These are phyloP conservation scores for Evansstolkia leycettana DNA, from an alignment of 495 filamentous ascomycete genomes.

Conservation along the genomic window DNA sequence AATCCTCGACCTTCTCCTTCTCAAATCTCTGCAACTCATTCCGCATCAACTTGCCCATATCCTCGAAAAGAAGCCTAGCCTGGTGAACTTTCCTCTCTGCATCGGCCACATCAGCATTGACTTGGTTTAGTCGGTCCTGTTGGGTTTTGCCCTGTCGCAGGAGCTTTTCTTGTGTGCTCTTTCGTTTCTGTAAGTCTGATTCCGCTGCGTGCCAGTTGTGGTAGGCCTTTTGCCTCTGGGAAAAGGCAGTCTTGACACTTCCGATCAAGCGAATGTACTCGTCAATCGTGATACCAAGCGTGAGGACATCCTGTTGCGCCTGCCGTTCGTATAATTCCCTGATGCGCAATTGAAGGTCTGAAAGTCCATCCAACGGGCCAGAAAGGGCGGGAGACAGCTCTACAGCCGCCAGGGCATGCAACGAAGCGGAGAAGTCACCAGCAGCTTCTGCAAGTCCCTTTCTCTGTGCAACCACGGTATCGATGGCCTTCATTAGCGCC, in stretches of 20 bases:
- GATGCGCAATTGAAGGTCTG: constrained; percentile 85
- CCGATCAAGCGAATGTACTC: constrained; percentile 96
- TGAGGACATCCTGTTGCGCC: constrained; percentile 92
- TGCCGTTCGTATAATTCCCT: constrained; percentile 92
- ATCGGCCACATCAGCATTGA: constrained; percentile 82
- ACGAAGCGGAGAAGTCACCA: constrained; percentile 78
- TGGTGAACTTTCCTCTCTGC: constrained; percentile 91
- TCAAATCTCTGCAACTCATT: constrained; percentile 88
- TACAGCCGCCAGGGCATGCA: constrained; percentile 81
- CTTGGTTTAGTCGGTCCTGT: constrained; percentile 86
- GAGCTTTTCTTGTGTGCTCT: constrained; percentile 77
- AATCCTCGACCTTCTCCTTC: constrained; percentile 96
- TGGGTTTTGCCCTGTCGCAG: constrained; percentile 87
- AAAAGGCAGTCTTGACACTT: constrained; percentile 82
- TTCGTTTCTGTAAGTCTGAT: constrained; percentile 76
- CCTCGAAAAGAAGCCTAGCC: constrained; percentile 80
- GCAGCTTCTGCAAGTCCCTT: constrained; percentile 88
- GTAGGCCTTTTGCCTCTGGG: constrained; percentile 87
- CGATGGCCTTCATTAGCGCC: constrained; percentile 83
- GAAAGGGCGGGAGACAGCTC: constrained; percentile 85
- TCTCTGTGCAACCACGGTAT: constrained; percentile 79
- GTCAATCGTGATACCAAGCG: constrained; percentile 91
- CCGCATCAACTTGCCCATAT: constrained; percentile 92
- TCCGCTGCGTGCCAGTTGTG: constrained; percentile 87
- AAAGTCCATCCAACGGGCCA: constrained; percentile 75